A percentile compares a stretch with the other conserved stretches of the same genome.
These are phyloP conservation scores for Kazachstania kunashirensis DNA, from an alignment of 805 yeast genomes.

Conservation along the genomic window DNA sequence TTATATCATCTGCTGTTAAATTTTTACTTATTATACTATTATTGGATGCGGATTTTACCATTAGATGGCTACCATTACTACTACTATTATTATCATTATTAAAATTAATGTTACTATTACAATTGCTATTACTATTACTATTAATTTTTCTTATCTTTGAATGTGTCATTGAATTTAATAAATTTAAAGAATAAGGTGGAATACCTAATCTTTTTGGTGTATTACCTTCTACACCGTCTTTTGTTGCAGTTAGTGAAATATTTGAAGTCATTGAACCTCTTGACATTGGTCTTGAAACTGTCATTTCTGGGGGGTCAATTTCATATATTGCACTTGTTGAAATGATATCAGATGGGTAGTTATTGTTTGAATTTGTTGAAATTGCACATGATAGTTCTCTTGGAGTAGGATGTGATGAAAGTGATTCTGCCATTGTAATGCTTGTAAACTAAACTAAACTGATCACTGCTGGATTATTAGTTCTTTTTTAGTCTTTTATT, in stretches of 20 bases:
- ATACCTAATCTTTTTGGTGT: slow-evolving; percentile 38
- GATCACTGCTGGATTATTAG: too few species aligned
- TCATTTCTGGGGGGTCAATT: slow-evolving; percentile 16
- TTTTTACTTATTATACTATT: neutral
- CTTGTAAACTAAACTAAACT: too few species aligned
- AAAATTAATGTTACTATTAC: neutral
- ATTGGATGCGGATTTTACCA: too few species aligned
- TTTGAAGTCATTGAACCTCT: slow-evolving; percentile 57
- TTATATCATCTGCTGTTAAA: neutral
- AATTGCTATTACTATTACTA: neutral
- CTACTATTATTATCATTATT: neutral
- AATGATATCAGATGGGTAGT: slow-evolving; percentile 10
- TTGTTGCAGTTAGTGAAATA: slow-evolving; percentile 63
- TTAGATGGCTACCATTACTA: too few species aligned
- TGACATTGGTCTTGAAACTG: slow-evolving; percentile 48
- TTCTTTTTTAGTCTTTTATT: too few species aligned
- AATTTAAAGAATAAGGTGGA: slow-evolving; percentile 33
- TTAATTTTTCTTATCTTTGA: neutral
- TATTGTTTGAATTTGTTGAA: neutral
- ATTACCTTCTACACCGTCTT: slow-evolving; percentile 64
- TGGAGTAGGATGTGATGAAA: slow-evolving; percentile 12
- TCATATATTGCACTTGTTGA: slow-evolving; percentile 18
- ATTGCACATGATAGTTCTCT: neutral
- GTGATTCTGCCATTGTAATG: slow-evolving; percentile 17
- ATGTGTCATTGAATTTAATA: slow-evolving; percentile 30